phyloP scores from a whole-genome alignment of 2,329 filamentous ascomycete genomes.

The Mollisiaceae sp. region DNA sequence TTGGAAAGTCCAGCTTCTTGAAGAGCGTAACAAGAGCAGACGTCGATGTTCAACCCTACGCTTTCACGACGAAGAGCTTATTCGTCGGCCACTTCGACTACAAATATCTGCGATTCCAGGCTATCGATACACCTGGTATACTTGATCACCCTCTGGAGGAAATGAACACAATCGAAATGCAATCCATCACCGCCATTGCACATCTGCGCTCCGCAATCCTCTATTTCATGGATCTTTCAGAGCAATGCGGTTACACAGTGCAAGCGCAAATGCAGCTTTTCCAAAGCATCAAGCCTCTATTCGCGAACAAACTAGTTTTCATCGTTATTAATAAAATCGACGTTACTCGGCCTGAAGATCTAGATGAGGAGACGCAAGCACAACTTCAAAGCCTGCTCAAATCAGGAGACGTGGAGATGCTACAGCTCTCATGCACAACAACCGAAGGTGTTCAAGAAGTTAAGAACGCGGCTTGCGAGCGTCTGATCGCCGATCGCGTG shows the following conservation, averaged over 20 bases:
- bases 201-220: conserved; percentile 94
- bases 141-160: conserved; percentile 96
- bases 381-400: conserved; percentile 82
- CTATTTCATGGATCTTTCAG: conserved; percentile 97
- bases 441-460: conserved; percentile 93
- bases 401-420: conserved; percentile 86
- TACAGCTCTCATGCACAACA: conserved; percentile 94
- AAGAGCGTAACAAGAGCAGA: conserved; percentile 91
- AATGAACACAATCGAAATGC: conserved; percentile 99
- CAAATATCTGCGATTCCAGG: conserved; percentile 89
- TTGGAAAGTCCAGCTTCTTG: conserved; percentile 96
- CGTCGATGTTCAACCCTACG: conserved; percentile 96
- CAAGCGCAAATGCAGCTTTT: conserved; percentile 93
- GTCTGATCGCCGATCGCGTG: conserved; percentile 89
- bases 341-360: conserved; percentile 82
- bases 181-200: conserved; percentile 96
- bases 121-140: conserved; percentile 98
- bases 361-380: conserved; percentile 78
- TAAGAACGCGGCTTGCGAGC: conserved; percentile 93
- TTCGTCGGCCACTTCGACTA: conserved; percentile 99
- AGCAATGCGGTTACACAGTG: conserved; percentile 95
- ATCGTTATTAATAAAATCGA: conserved; percentile 99
- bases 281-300: conserved; percentile 94
- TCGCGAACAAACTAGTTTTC: conserved; percentile 96
- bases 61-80: conserved; percentile 96